These are phyloP conservation scores for Tylopilus subfusipes DNA, from an alignment of 768 basidiomycete genomes.

Conservation along the genomic window DNA sequence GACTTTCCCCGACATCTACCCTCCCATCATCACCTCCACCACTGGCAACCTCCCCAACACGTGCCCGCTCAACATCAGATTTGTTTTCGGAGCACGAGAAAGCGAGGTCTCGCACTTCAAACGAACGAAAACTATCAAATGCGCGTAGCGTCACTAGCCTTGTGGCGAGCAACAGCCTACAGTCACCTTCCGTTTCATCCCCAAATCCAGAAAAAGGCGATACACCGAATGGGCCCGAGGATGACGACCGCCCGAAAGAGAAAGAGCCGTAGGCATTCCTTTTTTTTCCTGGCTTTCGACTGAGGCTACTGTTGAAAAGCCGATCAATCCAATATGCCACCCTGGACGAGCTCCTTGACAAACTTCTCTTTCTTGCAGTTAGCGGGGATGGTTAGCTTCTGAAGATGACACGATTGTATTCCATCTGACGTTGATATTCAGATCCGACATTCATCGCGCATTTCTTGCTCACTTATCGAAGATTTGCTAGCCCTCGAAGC, in stretches of 20 bases:
- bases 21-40: conserved; percentile 38
- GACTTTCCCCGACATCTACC: conserved; percentile 32
- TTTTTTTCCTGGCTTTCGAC: background rate
- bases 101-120: conserved; percentile 24
- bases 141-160: conserved; percentile 29
- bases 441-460: conserved; percentile 75
- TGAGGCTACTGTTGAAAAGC: conserved; percentile 27
- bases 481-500: conserved; percentile 76
- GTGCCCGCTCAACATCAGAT: conserved; percentile 56
- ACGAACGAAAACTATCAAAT: conserved; percentile 31
- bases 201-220: conserved; percentile 14
- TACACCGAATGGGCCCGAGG: conserved; percentile 11
- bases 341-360: conserved; percentile 76
- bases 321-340: conserved; percentile 70
- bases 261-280: conserved; percentile 50
- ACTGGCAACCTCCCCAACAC: conserved; percentile 45
- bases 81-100: conserved; percentile 43
- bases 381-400: conserved; percentile 70
- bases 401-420: conserved; percentile 4
- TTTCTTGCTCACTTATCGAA: conserved; percentile 80
- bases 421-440: conserved; percentile 29
- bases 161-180: conserved; percentile 17
- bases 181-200: conserved; percentile 14
- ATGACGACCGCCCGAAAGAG: conserved; percentile 33
- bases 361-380: conserved; percentile 75